Percentiles rank a stretch among this genome's conserved stretches.
These are phyloP conservation scores for Trichoderma oligosporum DNA, from an alignment of 2,329 filamentous ascomycete species.

Conservation along the genomic window DNA sequence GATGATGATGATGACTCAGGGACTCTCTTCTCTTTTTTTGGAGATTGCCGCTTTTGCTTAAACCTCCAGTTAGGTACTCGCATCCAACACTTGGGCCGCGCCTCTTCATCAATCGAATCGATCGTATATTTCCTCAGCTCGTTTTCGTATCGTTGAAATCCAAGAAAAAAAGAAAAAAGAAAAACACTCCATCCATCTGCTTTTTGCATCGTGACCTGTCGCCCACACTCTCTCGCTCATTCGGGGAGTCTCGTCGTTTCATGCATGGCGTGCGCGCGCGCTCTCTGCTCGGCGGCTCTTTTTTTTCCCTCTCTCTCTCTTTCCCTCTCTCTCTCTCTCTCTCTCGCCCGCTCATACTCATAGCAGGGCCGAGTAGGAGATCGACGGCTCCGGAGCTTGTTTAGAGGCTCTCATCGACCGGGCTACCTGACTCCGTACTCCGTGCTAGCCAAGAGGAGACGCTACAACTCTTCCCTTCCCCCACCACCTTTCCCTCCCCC, in stretches of 20 bases:
- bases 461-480: no score
- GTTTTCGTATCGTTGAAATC: background rate
- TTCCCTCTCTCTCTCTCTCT: background rate
- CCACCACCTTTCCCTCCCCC: no score
- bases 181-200: no score
- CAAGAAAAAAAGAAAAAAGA: no score
- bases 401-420: conserved; percentile 3
- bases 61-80: background rate
- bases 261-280: conserved; percentile 7
- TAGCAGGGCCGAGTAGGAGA: conserved; percentile 4
- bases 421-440: background rate
- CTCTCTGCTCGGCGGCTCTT: conserved; percentile 10
- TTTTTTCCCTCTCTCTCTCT: background rate
- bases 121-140: background rate
- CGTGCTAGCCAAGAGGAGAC: conserved; percentile 1
- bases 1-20: no score
- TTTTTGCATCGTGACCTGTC: no score
- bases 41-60: background rate
- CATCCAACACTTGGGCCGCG: background rate
- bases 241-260: conserved; percentile 21
- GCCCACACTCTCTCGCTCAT: background rate
- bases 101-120: background rate
- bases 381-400: background rate
- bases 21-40: background rate
- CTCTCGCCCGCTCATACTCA: background rate